These are phyloP conservation scores for Pythium aquatile DNA, from an alignment of 352 stramenopile genomes.

Conservation along the genomic window DNA sequence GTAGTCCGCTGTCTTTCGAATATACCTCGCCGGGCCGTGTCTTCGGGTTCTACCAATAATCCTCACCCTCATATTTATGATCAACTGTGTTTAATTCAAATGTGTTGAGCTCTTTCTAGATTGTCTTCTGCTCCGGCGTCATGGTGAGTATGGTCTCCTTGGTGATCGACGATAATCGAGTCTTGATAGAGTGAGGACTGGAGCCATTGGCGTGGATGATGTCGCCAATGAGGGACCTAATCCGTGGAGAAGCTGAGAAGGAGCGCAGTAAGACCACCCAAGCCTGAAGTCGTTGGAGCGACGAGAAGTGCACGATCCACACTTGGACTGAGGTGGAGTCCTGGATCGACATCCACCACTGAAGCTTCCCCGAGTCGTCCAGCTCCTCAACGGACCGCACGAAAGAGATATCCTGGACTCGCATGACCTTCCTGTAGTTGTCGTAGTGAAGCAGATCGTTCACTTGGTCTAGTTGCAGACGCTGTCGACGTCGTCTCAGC, in stretches of 20 bases:
- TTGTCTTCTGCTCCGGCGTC: constrained; percentile 8
- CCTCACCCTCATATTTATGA: constrained; percentile 1
- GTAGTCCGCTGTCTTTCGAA: constrained; percentile 52
- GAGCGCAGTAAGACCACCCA: constrained; percentile 46
- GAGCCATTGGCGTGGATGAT: constrained; percentile 30
- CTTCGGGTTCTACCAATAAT: constrained; percentile 58
- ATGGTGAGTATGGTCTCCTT: constrained; percentile 32
- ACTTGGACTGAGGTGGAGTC: constrained; percentile 51
- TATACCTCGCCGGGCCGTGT: constrained; percentile 68
- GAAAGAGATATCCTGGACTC: constrained; percentile 56
- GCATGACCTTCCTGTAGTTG: constrained; percentile 50
- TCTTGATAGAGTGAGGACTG: not conserved
- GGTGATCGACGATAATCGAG: not conserved
- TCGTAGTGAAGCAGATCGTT: constrained; percentile 56
- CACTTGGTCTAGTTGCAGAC: constrained; percentile 63
- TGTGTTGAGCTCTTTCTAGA: not conserved
- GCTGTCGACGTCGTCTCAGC: constrained; percentile 39
- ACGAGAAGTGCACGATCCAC: constrained; percentile 64
- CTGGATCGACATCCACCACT: constrained; percentile 73
- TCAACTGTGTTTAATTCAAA: not conserved
- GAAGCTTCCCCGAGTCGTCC: constrained; percentile 24
- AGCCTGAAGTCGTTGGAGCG: constrained; percentile 30
- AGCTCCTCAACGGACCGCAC: constrained; percentile 55
- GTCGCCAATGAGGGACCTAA: constrained; percentile 39
- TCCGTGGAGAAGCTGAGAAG: constrained; percentile 36